Base-by-base conservation (phyloP, 2,329 filamentous ascomycete genomes). In the Grosmannia clavigera region DNA sequence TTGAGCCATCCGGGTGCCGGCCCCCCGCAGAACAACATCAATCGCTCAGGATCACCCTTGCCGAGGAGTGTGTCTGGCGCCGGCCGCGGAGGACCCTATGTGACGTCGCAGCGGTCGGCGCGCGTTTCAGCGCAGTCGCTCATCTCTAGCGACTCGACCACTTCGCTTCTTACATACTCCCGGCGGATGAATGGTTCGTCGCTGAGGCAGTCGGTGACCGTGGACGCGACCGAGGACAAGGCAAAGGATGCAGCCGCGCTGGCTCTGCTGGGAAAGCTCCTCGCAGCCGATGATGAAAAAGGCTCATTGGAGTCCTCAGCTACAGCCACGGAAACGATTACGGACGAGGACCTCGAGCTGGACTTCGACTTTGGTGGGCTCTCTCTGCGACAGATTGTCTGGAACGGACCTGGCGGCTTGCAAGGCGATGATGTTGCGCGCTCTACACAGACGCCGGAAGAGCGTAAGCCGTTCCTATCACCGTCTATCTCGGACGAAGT, bases 321-420 rank as follows among this genome's bases (percentile, higher is more conserved):
- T 5, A 14, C 48, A 2, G 27, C 25, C 2, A 14, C 52, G 10
- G 53, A 22, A 11, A 11, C 59, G 48, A 73, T 79, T 65, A 74
- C 70, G 4, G 72, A 79, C 54, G 74, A 75, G n/a, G 80, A 83
- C 61, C 69, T 92, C 50, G 78, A 82, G 1, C 76, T 83, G 46
- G 80, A 87, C 5, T 84, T 92, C 64, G 87, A 95, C 66, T 96
- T 99, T 74, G 84, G 79, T 14, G 87, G 82, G 0, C 73, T 94
- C 57, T 88, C 88, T 64, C 75, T 99, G 64, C 81, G 86, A 12
- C 55, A 57, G 40, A n/a, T 57, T 9, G 55, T 43, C 25, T 57
- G 55, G 55, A 29, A 43, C 55, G 40, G 40, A 4, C 55, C 29
- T 63, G 88, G 90, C 64, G 64, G 61, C 2, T 53, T 61, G 31